Conservation (phyloP, 1,284 basidiomycete species). For the Microbotryum scabiosae region DNA sequence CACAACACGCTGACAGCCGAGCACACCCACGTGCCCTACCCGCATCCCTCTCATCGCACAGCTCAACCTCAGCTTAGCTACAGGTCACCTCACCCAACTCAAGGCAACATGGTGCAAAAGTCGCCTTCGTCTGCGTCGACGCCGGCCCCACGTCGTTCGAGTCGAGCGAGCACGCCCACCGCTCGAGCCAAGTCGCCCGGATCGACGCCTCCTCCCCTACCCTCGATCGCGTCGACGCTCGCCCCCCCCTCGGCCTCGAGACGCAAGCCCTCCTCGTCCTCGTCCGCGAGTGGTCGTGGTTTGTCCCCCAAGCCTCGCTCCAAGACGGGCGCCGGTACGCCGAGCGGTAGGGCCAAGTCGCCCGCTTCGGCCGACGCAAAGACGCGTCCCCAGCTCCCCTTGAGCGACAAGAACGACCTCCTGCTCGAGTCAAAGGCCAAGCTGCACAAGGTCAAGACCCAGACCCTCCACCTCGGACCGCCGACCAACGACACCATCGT, state of each 20-base stretch:
- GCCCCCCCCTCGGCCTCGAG: neutral
- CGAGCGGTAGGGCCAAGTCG: no score
- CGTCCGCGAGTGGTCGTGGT: neutral
- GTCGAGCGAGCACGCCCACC: constrained; percentile 17
- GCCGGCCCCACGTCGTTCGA: constrained; percentile 17
- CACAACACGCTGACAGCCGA: no score
- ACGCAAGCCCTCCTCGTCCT: neutral
- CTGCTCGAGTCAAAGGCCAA: constrained; percentile 19
- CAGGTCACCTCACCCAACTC: no score
- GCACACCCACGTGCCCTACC: no score
- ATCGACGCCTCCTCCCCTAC: neutral
- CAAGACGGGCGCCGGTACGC: no score
- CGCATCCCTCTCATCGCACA: no score
- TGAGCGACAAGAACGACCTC: constrained; percentile 27
- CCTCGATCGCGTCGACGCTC: constrained; percentile 14
- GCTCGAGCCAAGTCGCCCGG: no score
- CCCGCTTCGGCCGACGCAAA: no score
- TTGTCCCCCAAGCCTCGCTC: no score
- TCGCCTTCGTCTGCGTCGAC: neutral
- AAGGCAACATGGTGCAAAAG: no score
- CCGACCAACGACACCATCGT: constrained; percentile 48
- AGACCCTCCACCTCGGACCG: constrained; percentile 30
- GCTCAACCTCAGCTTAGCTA: no score
- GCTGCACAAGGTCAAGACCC: constrained; percentile 34
- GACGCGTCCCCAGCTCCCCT: constrained; percentile 16